Evolutionary conservation across 345 rosid species (phyloP).

Genomic region (Aurinia saxatilis): DNA sequence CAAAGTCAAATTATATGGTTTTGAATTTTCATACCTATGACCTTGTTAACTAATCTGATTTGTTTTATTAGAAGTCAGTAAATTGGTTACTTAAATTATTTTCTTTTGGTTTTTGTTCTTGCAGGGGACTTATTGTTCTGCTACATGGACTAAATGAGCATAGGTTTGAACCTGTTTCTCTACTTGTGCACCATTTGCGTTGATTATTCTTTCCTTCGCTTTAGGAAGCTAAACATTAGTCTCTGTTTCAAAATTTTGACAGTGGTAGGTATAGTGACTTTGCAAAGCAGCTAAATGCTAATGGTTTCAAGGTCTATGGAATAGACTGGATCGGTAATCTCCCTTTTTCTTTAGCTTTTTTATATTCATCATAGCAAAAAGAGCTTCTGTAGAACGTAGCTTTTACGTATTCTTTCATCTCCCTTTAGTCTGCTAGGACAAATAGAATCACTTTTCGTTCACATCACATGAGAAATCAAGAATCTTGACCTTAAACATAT

Average conservation of each 20-base stretch:
- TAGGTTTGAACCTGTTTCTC: slow-evolving; percentile 41
- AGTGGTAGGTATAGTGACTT: slow-evolving; percentile 84
- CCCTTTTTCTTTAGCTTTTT: neutral
- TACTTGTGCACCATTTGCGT: neutral
- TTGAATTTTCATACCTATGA: neutral
- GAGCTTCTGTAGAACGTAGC: neutral
- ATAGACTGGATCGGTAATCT: slow-evolving; percentile 93
- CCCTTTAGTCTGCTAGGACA: neutral
- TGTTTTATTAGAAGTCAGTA: neutral
- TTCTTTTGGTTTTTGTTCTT: slow-evolving; percentile 7
- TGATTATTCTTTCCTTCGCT: neutral
- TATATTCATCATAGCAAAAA: neutral
- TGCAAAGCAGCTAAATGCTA: slow-evolving; percentile 74
- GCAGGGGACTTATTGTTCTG: slow-evolving; percentile 78
- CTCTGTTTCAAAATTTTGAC: neutral
- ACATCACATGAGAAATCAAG: neutral
- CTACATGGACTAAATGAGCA: slow-evolving; percentile 94
- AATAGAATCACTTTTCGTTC: neutral
- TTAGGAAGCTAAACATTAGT: neutral
- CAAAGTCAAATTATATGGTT: neutral
- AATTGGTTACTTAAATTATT: neutral
- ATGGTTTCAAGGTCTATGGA: slow-evolving; percentile 84
- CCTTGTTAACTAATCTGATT: neutral
- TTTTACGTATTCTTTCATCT: neutral
- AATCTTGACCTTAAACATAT: neutral